These are phyloP conservation scores for thale cress (Arabidopsis thaliana) DNA, from an alignment of 345 rosid genomes.

Conservation along the genomic window DNA sequence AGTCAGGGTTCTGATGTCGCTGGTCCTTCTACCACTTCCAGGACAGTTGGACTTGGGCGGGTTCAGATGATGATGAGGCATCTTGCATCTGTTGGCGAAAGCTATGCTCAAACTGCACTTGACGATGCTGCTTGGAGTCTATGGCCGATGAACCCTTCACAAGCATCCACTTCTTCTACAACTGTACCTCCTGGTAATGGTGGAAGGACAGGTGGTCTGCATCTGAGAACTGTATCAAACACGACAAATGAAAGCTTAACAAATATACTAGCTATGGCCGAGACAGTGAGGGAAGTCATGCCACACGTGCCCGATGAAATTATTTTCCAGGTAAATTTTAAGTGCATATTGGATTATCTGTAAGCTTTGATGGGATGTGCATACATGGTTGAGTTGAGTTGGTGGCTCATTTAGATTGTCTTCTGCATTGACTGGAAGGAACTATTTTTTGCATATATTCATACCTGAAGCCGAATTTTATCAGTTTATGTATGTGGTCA, in stretches of 20 bases:
- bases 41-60: conserved; percentile 84
- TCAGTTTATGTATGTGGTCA: background rate
- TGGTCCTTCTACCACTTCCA: conserved; percentile 81
- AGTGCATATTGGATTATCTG: conserved; percentile 11
- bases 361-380: conserved; percentile 16
- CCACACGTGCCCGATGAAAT: conserved; percentile 93
- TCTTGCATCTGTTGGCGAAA: conserved; percentile 95
- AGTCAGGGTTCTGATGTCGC: conserved; percentile 81
- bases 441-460: background rate
- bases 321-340: conserved; percentile 74
- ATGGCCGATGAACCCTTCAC: conserved; percentile 80
- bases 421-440: conserved; percentile 7
- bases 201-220: conserved; percentile 66
- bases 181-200: conserved; percentile 57
- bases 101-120: conserved; percentile 84
- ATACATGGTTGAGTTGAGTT: conserved; percentile 19
- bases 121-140: conserved; percentile 91
- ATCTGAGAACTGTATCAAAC: conserved; percentile 61
- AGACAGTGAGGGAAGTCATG: conserved; percentile 90
- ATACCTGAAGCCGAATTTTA: conserved; percentile 10
- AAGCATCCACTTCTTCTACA: conserved; percentile 73
- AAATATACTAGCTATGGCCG: conserved; percentile 91
- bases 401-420: conserved; percentile 17
- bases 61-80: conserved; percentile 99
- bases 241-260: conserved; percentile 62